Conservation (phyloP, 768 basidiomycete genomes). For the Podaxis sp. region DNA sequence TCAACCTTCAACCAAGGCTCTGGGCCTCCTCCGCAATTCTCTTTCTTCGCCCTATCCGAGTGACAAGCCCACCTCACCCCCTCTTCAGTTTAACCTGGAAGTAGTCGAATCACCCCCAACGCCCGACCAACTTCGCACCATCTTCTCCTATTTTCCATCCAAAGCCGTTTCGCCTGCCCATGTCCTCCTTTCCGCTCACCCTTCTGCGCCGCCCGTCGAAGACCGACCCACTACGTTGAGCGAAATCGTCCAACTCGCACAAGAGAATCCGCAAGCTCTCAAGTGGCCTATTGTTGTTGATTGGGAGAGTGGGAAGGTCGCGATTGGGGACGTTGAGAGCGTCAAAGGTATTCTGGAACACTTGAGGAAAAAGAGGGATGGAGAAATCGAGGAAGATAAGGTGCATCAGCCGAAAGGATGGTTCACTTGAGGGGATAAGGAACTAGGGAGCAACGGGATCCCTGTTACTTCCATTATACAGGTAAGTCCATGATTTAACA, state of each 20-base stretch:
- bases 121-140: constrained; percentile 64
- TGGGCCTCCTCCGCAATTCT: constrained; percentile 57
- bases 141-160: constrained; percentile 57
- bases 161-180: constrained; percentile 35
- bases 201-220: constrained; percentile 39
- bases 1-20: constrained; percentile 60
- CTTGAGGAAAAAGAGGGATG: constrained; percentile 64
- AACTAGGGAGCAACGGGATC: not conserved
- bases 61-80: constrained; percentile 37
- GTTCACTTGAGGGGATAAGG: constrained; percentile 36
- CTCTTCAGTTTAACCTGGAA: constrained; percentile 69
- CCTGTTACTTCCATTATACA: not conserved
- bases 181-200: constrained; percentile 64
- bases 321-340: constrained; percentile 65
- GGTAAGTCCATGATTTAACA: not conserved
- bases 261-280: constrained; percentile 55
- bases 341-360: constrained; percentile 67
- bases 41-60: constrained; percentile 64
- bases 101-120: constrained; percentile 69
- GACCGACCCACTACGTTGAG: constrained; percentile 37
- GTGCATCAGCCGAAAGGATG: constrained; percentile 51
- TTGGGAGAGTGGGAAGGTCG: constrained; percentile 65
- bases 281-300: constrained; percentile 84
- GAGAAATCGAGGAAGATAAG: constrained; percentile 49
- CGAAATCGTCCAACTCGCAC: constrained; percentile 48